phyloP scores from a whole-genome alignment of 2,329 filamentous ascomycete species.

The Apiospora phragmitis region DNA sequence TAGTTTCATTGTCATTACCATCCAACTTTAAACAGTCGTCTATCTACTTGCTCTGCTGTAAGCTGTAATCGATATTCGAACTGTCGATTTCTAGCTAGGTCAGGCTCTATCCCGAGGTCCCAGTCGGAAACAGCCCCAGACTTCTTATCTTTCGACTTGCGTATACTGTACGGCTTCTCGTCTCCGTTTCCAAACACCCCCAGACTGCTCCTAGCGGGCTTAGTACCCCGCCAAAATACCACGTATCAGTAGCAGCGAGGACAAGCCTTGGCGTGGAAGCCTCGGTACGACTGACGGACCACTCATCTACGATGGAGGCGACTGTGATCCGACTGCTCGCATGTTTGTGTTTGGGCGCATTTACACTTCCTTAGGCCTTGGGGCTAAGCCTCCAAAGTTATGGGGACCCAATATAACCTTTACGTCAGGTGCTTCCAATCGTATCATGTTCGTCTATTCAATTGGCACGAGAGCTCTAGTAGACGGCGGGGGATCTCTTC shows the following conservation, averaged over 20 bases:
- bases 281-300: constrained; percentile 5
- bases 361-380: constrained; percentile 7
- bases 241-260: not conserved
- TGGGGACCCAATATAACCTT: constrained; percentile 2
- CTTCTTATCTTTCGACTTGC: not conserved
- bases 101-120: not conserved
- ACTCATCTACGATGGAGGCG: not conserved
- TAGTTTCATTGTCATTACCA: not conserved
- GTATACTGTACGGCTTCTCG: not conserved
- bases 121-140: not conserved
- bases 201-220: not conserved
- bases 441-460: constrained; percentile 3
- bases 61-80: not conserved
- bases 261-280: not conserved
- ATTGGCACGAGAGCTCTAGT: not conserved
- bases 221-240: not conserved
- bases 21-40: not conserved
- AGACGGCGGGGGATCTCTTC: constrained; percentile 2
- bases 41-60: not conserved
- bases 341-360: not conserved
- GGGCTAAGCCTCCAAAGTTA: constrained; percentile 8
- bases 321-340: constrained; percentile 3
- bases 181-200: not conserved
- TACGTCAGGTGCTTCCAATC: constrained; percentile 4
- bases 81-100: not conserved